Base-by-base conservation (phyloP, 257 asterid species). In the Eustoma russellianum region DNA sequence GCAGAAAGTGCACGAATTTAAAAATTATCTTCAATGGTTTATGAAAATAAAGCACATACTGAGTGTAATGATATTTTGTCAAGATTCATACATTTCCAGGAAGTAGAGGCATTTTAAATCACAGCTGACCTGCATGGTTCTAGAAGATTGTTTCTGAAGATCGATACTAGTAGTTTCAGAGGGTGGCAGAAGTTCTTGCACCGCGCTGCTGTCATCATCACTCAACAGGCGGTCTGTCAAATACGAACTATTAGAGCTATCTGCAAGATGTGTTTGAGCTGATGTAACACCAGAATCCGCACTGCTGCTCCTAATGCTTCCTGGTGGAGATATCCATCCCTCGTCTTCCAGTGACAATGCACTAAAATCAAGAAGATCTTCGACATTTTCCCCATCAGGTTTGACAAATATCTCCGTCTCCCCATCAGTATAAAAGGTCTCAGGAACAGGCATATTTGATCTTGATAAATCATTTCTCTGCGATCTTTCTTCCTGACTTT, bases 311-410 rank as follows among this genome's bases (percentile, higher is more conserved):
- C 67, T 61, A 69, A 85, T 74, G 74, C 83, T 92, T 41, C 60
- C 74, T 54, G 94, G 97, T 34, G 95, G 95, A 60, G 98, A 84
- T 70, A 85, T 58, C 96, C 96, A 92, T 62, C 82, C 97, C 66
- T 74, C 74, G 59, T 84, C 95, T 53, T 74, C 75, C 75, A 77
- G 77, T 55, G 78, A 72, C 60, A 71, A 63, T 41, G 73, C 90
- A 43, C 61, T 59, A 50, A 77, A 56, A 71, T 73, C 71, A 76
- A 79, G 74, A 72, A 77, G 67, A 67, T 55, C 74, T 50, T 43
- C 76, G 38, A 69, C 70, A 64, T 66, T 67, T 60, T 82, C 86
- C 7, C 68, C 76, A 57, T 84, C 82, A 48, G 79, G 71, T 70
- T 74, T 77, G 60, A 65, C 35, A 70, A 70, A 70, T 38, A 61